These are phyloP conservation scores for Microbotryomycetes sp. DNA, from an alignment of 1,284 basidiomycete species.

Conservation along the genomic window DNA sequence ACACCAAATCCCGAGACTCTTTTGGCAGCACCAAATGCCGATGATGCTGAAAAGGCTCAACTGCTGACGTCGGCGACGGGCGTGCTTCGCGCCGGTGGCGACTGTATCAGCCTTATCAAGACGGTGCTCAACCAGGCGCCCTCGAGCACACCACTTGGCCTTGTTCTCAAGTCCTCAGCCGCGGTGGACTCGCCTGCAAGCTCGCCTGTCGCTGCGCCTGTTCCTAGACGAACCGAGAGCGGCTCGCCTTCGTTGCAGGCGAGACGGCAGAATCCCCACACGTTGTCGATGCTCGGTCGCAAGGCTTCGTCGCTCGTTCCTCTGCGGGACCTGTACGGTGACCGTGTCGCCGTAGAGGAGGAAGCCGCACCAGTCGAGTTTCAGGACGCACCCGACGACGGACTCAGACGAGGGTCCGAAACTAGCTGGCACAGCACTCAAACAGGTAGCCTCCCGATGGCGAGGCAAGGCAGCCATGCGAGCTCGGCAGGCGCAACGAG, in stretches of 20 bases:
- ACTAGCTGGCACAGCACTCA: background rate
- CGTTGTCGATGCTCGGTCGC: slow-evolving; percentile 45
- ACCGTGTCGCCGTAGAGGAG: slow-evolving; percentile 6
- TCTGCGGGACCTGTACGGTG: slow-evolving; percentile 36
- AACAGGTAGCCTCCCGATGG: background rate
- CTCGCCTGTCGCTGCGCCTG: background rate
- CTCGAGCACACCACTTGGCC: background rate
- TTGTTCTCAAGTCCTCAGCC: background rate
- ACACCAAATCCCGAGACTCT: slow-evolving; percentile 44
- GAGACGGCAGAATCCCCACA: slow-evolving; percentile 39
- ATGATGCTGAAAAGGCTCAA: slow-evolving; percentile 66
- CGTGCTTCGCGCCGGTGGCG: slow-evolving; percentile 77
- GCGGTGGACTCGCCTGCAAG: background rate
- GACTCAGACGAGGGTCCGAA: background rate
- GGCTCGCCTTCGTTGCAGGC: background rate
- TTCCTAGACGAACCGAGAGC: background rate
- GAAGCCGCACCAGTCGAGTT: background rate
- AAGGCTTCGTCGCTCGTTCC: slow-evolving; percentile 45
- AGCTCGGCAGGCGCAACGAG: background rate
- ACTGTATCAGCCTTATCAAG: slow-evolving; percentile 76
- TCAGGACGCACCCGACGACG: background rate
- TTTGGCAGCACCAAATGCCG: slow-evolving; percentile 48
- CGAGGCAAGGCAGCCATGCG: background rate
- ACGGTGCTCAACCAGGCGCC: background rate
- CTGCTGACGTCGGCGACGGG: slow-evolving; percentile 75